Percentiles rank a stretch among this genome's conserved stretches.
These are phyloP conservation scores for Cytidiella melzeri DNA, from an alignment of 768 basidiomycete genomes.

Conservation along the genomic window DNA sequence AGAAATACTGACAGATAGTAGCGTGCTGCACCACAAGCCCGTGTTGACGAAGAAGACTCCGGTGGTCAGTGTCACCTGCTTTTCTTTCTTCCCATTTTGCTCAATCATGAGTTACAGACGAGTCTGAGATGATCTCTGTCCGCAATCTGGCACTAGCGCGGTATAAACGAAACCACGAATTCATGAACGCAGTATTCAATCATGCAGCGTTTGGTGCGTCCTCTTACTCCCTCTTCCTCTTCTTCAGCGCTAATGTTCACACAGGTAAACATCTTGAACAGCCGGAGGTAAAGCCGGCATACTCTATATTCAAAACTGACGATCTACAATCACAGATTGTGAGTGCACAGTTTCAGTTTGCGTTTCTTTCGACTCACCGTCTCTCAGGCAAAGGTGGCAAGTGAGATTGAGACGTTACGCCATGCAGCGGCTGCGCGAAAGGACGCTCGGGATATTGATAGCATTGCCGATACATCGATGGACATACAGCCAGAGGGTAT, in stretches of 20 bases:
- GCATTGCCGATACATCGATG: constrained; percentile 19
- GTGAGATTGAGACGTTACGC: constrained; percentile 53
- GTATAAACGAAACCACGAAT: constrained; percentile 76
- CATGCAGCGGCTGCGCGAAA: constrained; percentile 41
- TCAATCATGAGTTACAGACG: constrained; percentile 12
- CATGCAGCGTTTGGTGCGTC: constrained; percentile 58
- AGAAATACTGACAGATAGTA: too few relatives aligned
- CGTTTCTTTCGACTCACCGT: neutral
- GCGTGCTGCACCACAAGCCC: constrained; percentile 25
- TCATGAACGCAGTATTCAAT: constrained; percentile 79
- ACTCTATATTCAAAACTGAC: constrained; percentile 10
- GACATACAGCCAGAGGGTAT: neutral
- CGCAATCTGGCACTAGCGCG: constrained; percentile 65
- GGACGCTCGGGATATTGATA: constrained; percentile 26
- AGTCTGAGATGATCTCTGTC: constrained; percentile 58
- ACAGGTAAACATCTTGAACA: constrained; percentile 10
- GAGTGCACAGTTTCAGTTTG: constrained; percentile 9
- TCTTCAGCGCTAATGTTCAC: constrained; percentile 30
- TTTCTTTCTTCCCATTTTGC: neutral
- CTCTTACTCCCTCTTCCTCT: neutral
- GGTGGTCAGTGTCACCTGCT: constrained; percentile 37
- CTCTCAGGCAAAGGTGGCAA: constrained; percentile 46
- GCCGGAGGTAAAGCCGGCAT: constrained; percentile 2
- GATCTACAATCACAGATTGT: constrained; percentile 11
- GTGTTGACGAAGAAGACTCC: constrained; percentile 53